Percentiles rank a stretch among this genome's conserved stretches.
These are phyloP conservation scores for Claviceps sorghi DNA, from an alignment of 2,329 filamentous ascomycete genomes.

Conservation along the genomic window DNA sequence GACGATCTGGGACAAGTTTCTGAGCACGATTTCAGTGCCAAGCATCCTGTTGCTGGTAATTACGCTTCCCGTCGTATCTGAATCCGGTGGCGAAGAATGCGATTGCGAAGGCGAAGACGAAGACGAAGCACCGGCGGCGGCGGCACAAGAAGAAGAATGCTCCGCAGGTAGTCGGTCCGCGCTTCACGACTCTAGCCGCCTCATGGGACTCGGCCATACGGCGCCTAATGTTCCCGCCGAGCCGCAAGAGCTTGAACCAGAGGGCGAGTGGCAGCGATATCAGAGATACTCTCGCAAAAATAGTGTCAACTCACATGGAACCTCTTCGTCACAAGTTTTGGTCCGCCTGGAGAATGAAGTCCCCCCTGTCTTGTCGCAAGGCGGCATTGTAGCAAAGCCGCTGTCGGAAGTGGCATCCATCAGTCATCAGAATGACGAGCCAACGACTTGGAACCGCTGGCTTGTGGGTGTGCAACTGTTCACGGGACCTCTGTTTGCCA, in stretches of 20 bases:
- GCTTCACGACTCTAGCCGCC: constrained; percentile 16
- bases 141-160: constrained; percentile 22
- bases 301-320: constrained; percentile 9
- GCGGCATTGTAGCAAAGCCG: constrained; percentile 12
- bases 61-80: constrained; percentile 73
- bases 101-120: neutral
- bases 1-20: constrained; percentile 64
- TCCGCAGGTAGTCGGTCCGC: constrained; percentile 13
- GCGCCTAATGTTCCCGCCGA: constrained; percentile 23
- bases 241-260: constrained; percentile 21
- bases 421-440: constrained; percentile 23
- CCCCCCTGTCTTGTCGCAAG: constrained; percentile 6
- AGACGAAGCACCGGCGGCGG: neutral
- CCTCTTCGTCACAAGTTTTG: constrained; percentile 5
- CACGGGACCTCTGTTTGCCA: constrained; percentile 71
- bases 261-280: constrained; percentile 47
- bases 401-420: constrained; percentile 19
- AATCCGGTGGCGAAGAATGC: constrained; percentile 34
- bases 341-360: constrained; percentile 10
- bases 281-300: constrained; percentile 29
- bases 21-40: constrained; percentile 73
- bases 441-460: constrained; percentile 76
- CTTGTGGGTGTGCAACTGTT: constrained; percentile 74
- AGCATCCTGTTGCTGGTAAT: constrained; percentile 82
- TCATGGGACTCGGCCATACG: constrained; percentile 15